Percentiles rank a stretch among this genome's conserved stretches.
Conservation (phyloP, 106 monocot genomes). For the Allium fistulosum region DNA sequence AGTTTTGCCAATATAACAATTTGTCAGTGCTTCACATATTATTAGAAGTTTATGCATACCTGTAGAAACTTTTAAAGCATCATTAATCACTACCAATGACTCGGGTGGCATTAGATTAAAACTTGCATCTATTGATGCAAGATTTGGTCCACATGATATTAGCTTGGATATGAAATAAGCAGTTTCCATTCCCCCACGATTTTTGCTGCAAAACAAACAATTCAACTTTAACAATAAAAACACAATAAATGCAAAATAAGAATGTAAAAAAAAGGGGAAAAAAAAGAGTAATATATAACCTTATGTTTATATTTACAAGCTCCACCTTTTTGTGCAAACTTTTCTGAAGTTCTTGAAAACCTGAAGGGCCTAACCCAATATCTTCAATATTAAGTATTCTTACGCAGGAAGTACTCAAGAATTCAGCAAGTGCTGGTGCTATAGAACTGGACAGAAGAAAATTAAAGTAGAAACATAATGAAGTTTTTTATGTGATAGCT, state of each 20-base stretch:
- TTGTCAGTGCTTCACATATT: no score
- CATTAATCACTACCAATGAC: conserved; percentile 41
- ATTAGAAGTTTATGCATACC: conserved; percentile 15
- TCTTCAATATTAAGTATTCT: conserved; percentile 76
- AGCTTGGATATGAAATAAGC: conserved; percentile 55
- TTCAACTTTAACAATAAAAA: not conserved
- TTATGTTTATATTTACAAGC: conserved; percentile 62
- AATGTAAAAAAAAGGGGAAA: no score
- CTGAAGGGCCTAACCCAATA: conserved; percentile 61
- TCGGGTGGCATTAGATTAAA: conserved; percentile 72
- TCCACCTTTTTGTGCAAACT: conserved; percentile 30
- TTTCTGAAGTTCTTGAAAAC: conserved; percentile 65
- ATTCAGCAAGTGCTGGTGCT: conserved; percentile 44
- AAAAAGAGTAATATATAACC: conserved; percentile 16
- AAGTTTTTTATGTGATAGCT: not conserved
- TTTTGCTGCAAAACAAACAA: conserved; percentile 39
- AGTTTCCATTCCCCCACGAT: conserved; percentile 58
- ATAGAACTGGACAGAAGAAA: conserved; percentile 45
- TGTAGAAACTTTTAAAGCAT: conserved; percentile 41
- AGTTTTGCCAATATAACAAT: no score
- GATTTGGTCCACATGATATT: conserved; percentile 38
- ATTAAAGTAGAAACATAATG: not conserved
- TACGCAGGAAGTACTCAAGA: conserved; percentile 39
- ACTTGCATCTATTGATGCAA: conserved; percentile 48
- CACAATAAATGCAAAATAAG: no score